Percentiles rank a stretch among this genome's conserved stretches.
Evolutionary conservation across 768 basidiomycete species (phyloP).

Genomic region (Serendipita sp.): DNA sequence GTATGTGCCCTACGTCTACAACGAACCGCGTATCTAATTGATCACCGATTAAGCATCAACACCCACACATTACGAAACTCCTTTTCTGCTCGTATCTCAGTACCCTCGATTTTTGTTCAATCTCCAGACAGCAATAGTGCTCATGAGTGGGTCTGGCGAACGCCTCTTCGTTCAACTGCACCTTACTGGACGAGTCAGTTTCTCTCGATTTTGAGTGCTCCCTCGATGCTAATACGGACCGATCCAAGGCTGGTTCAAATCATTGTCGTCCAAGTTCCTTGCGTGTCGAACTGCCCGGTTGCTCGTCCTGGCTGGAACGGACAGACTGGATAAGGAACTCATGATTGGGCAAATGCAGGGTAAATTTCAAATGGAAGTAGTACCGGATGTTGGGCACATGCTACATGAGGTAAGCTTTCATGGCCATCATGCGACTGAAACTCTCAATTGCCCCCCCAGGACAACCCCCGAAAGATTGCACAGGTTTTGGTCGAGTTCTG

Average conservation of each 20-base stretch:
- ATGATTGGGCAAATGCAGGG: slow-evolving; percentile 95
- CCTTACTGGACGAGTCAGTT: slow-evolving; percentile 76
- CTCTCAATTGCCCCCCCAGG: slow-evolving; percentile 30
- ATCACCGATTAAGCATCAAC: slow-evolving; percentile 35
- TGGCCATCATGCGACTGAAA: not conserved
- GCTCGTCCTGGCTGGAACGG: slow-evolving; percentile 81
- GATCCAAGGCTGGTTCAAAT: slow-evolving; percentile 71
- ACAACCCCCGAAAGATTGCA: slow-evolving; percentile 68
- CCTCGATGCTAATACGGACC: not conserved
- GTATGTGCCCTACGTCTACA: slow-evolving; percentile 32
- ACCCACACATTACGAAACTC: slow-evolving; percentile 72
- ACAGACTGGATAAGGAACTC: slow-evolving; percentile 78
- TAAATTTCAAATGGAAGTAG: slow-evolving; percentile 86
- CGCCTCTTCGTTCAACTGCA: slow-evolving; percentile 66
- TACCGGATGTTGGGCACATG: slow-evolving; percentile 81
- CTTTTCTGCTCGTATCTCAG: slow-evolving; percentile 72
- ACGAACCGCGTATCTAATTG: not conserved
- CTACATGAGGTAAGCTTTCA: slow-evolving; percentile 57
- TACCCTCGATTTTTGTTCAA: slow-evolving; percentile 56
- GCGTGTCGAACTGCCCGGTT: slow-evolving; percentile 63
- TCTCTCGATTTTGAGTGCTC: not conserved
- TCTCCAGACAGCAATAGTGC: slow-evolving; percentile 20
- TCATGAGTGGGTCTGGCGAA: slow-evolving; percentile 57
- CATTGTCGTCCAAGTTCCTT: slow-evolving; percentile 68
- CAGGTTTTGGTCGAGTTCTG: slow-evolving; percentile 78